Evolutionary conservation across 192 early-diverging fungal species (phyloP), one percentile per base, ranked within the genome.

Genomic region (Coemansia sp.): DNA sequence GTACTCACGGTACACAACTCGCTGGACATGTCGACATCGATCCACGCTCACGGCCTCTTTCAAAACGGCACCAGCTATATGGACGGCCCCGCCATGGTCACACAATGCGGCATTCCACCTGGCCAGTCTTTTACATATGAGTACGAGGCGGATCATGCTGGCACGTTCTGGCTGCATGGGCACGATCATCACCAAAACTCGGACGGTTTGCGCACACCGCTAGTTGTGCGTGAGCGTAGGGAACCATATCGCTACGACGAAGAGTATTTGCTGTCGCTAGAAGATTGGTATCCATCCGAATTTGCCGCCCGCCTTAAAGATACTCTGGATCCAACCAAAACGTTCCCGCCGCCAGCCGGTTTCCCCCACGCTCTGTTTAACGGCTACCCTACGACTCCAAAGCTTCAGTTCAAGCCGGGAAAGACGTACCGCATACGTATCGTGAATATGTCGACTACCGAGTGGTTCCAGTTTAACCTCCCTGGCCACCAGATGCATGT

Each of bases 121-220:
- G 85, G 85, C n/a, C 63, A 60, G 31, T 76, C 53, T 32, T 87
- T 87, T 67, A 91, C 89, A 0, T 94, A 94, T 67, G 77, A 71
- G 7, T 86, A 88, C 44, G 66, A 74, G 7, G 21, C 59, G 0
- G 69, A 84, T 31, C 70, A 84, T 36, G 69, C 74, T 41, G 94
- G 94, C 37, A 91, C 90, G 15, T 93, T 86, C 72, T 95, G 94
- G 94, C 77, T 90, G 41, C 92, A 94, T 61, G 78, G 84, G 15
- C 92, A 94, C 69, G 74, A 62, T 57, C 68, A 68, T 27, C 77
- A 74, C 19, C 90, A 94, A 70, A 92, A 91, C 69, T 85, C 90
- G 15, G 93, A 94, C 61, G 93, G 93, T 41, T 69, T 93, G 48
- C 87, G 89, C 61, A 75, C 80, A 0, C 85, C 93, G 6, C 42